A percentile compares a stretch with the other conserved stretches of the same genome.
Conservation (phyloP, 352 stramenopile species). For the Phytophthora pisi region DNA sequence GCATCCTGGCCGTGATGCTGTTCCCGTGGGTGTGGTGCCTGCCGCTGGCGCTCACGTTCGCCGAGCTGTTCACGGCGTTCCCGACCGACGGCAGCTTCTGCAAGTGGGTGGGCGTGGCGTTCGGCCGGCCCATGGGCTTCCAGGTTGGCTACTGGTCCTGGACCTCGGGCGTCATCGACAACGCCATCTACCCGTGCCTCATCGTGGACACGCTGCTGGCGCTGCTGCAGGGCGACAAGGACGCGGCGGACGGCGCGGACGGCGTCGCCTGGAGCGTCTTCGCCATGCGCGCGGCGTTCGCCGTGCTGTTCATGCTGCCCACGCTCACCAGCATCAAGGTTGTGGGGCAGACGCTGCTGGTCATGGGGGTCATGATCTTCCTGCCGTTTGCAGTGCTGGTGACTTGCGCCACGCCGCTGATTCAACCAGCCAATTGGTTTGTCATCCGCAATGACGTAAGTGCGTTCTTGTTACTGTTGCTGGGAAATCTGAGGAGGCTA, state of each 20-base stretch:
- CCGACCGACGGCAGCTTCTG: conserved; percentile 83
- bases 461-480: background rate
- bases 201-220: conserved; percentile 76
- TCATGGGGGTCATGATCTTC: conserved; percentile 74
- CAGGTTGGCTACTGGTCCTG: conserved; percentile 87
- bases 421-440: conserved; percentile 72
- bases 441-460: conserved; percentile 62
- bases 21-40: conserved; percentile 81
- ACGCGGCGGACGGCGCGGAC: conserved; percentile 16
- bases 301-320: conserved; percentile 74
- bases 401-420: conserved; percentile 53
- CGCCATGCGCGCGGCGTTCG: conserved; percentile 53
- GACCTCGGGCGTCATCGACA: conserved; percentile 83
- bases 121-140: conserved; percentile 86
- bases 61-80: conserved; percentile 82
- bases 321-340: conserved; percentile 75
- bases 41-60: conserved; percentile 70
- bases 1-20: conserved; percentile 64
- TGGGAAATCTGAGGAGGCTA: background rate
- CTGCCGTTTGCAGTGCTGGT: conserved; percentile 70
- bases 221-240: conserved; percentile 37
- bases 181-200: conserved; percentile 84
- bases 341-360: conserved; percentile 64
- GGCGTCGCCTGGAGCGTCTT: conserved; percentile 46
- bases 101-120: conserved; percentile 81